Base-by-base conservation (phyloP, 176 grass and related monocot species). In the Oryza meyeriana region DNA sequence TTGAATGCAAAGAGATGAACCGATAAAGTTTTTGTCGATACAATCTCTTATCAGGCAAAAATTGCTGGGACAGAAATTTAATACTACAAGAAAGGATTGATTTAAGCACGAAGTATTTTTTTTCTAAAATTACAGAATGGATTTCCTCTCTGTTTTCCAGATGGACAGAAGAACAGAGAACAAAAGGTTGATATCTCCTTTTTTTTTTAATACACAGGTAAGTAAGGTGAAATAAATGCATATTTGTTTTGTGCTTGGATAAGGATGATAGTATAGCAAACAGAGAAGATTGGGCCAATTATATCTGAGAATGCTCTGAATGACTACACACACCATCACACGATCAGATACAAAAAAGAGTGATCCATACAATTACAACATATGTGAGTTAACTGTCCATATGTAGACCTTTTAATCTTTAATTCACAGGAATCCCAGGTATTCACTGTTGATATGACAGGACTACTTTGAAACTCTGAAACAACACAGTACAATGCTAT, bases 341-440 rank as follows among this genome's bases (percentile, higher is more conserved):
- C 16, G 25, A 81, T 72, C 32, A 71, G 41, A 66, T 85, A 85
- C 39, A 65, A 71, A 70, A 85, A 29, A 12, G 75, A 64, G 17
- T 26, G 25, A 52, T 65, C 41, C 63, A 74, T 44, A 83, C 42
- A 64, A 77, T 77, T 85, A 81, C 77, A 85, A 48, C 12, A 38
- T 81, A 61, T 69, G 84, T 66, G 71, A 77, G 72, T 82, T 34
- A 82, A 65, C 41, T 82, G 29, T 78, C 71, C 57, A 63, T 77
- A 16, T 81, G n/a, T 50, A 63, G 71, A 76, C 22, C 6, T 57
- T 66, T 48, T n/a, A n/a, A 58, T 81, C 35, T 81, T 81, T 75
- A 57, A 57, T 34, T 42, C 26, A 27, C 85, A 75, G 80, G 63
- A 87, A 69, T 75, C 16, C 28, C 64, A 87, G 22, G 28, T 29